phyloP scores from a whole-genome alignment of 352 stramenopile genomes.

The Phytophthora sojae region DNA sequence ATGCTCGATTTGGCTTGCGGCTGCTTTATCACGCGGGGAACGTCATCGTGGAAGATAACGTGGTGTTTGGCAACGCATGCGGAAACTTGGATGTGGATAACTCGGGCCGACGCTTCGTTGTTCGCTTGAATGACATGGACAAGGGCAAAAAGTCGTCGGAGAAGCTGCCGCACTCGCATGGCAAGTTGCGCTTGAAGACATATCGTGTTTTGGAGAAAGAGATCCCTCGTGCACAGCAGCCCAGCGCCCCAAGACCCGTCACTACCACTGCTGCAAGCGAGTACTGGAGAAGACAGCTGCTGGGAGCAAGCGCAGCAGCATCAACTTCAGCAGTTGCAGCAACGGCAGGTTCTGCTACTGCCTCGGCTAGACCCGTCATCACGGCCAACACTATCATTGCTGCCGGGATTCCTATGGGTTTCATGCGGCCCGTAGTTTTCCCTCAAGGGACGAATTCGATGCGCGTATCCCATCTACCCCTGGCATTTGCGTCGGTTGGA shows the following conservation, averaged over 20 bases:
- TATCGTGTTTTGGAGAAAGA: slow-evolving; percentile 43
- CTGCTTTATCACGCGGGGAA: slow-evolving; percentile 75
- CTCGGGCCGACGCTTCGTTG: slow-evolving; percentile 76
- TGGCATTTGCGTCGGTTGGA: slow-evolving; percentile 38
- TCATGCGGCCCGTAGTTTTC: slow-evolving; percentile 38
- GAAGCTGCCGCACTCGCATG: slow-evolving; percentile 65
- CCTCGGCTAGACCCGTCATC: slow-evolving; percentile 12
- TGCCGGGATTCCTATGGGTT: slow-evolving; percentile 34
- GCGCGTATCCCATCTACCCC: slow-evolving; percentile 31
- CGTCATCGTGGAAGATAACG: slow-evolving; percentile 81
- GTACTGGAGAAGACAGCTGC: slow-evolving; percentile 32
- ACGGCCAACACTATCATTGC: slow-evolving; percentile 25
- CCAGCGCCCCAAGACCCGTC: slow-evolving; percentile 1
- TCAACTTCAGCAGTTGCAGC: slow-evolving; percentile 3
- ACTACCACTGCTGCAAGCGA: slow-evolving; percentile 13
- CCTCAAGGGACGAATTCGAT: slow-evolving; percentile 27
- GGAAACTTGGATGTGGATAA: slow-evolving; percentile 82
- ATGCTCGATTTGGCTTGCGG: slow-evolving; percentile 76
- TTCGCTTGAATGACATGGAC: slow-evolving; percentile 81
- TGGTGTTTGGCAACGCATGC: slow-evolving; percentile 67
- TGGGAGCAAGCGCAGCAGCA: not conserved
- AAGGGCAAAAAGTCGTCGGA: slow-evolving; percentile 56
- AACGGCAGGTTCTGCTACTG: not conserved
- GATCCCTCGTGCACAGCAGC: slow-evolving; percentile 5
- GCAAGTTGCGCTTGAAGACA: slow-evolving; percentile 52